A percentile compares a stretch with the other conserved stretches of the same genome.
Evolutionary conservation across 768 basidiomycete genomes (phyloP).

Genomic region (Hypholoma fasciculare): DNA sequence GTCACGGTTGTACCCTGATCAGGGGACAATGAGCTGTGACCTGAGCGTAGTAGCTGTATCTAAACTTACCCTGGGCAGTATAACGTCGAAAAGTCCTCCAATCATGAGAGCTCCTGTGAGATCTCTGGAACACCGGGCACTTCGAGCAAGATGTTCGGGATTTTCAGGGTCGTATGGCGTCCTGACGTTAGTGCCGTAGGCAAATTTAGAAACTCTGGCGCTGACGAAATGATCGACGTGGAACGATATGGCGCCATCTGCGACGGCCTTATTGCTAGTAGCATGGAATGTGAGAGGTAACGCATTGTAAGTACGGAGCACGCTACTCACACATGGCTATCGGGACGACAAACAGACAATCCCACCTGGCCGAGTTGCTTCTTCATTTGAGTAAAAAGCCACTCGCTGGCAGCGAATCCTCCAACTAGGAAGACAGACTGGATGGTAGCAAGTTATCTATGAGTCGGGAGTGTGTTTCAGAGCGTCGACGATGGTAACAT

Average conservation of each 20-base stretch:
- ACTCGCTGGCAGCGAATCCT: slow-evolving; percentile 54
- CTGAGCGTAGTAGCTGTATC: not conserved
- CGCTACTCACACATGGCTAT: slow-evolving; percentile 46
- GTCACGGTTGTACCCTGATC: slow-evolving; percentile 37
- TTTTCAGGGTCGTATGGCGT: slow-evolving; percentile 28
- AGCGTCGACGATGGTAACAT: not conserved
- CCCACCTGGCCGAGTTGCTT: slow-evolving; percentile 30
- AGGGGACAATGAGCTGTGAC: not conserved
- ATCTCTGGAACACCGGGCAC: slow-evolving; percentile 22
- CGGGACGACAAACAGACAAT: slow-evolving; percentile 42
- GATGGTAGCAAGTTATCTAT: not conserved
- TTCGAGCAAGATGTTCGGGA: slow-evolving; percentile 37
- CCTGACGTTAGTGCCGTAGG: slow-evolving; percentile 24
- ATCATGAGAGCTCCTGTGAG: slow-evolving; percentile 32
- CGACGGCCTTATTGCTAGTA: slow-evolving; percentile 24
- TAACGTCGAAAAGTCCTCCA: slow-evolving; percentile 33
- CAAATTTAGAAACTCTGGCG: slow-evolving; percentile 18
- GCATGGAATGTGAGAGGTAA: not conserved
- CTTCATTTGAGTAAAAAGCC: slow-evolving; percentile 43
- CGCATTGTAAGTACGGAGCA: not conserved
- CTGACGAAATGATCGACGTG: slow-evolving; percentile 21
- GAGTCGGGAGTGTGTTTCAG: not conserved
- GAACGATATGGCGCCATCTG: slow-evolving; percentile 25
- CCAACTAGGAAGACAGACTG: slow-evolving; percentile 50
- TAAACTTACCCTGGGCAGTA: slow-evolving; percentile 33